These are phyloP conservation scores for Elsinoe arachidis DNA, from an alignment of 2,329 filamentous ascomycete species.

Conservation along the genomic window DNA sequence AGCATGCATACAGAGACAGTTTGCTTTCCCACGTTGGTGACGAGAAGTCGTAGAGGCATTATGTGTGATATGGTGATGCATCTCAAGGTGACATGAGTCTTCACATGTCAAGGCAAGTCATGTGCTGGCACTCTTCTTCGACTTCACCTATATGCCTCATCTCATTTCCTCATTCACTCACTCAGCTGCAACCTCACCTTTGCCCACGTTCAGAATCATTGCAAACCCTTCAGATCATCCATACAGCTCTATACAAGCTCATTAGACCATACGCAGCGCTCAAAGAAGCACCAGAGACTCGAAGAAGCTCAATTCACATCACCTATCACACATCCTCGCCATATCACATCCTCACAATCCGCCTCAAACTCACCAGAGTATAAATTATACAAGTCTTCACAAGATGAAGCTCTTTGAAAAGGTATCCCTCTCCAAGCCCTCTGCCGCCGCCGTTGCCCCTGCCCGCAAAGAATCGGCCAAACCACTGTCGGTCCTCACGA, in stretches of 20 bases:
- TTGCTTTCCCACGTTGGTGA: too few species aligned
- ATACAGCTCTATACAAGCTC: background rate
- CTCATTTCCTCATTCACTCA: background rate
- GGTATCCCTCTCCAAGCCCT: background rate
- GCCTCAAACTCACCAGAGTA: background rate
- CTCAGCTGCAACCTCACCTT: background rate
- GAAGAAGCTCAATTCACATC: background rate
- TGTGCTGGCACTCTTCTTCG: background rate
- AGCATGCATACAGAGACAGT: too few species aligned
- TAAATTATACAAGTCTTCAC: background rate
- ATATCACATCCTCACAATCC: background rate
- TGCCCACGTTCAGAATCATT: background rate
- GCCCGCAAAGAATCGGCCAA: background rate
- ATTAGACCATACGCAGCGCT: background rate
- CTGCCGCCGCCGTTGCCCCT: background rate
- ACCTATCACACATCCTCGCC: background rate
- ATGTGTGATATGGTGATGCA: background rate
- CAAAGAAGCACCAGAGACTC: background rate
- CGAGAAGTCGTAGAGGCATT: too few species aligned
- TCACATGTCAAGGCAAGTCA: slow-evolving; percentile 1
- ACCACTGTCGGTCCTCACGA: background rate
- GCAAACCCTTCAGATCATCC: background rate
- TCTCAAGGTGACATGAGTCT: background rate
- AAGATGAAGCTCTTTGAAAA: slow-evolving; percentile 1
- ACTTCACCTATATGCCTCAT: background rate